phyloP scores from a whole-genome alignment of 768 basidiomycete species.

The Mycena leptocephala region DNA sequence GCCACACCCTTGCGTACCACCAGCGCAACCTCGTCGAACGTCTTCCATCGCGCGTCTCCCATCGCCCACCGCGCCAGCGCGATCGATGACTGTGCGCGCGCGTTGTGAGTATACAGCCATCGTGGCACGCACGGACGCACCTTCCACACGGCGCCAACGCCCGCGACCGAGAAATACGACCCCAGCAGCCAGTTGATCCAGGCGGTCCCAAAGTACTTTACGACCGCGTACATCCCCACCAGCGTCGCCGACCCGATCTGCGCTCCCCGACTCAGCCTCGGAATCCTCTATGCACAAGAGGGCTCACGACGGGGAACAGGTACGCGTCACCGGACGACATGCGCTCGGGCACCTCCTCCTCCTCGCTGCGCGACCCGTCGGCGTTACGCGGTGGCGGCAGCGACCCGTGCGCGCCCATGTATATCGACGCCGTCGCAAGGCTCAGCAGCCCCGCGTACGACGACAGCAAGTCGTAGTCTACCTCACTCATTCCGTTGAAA shows the following conservation, averaged over 20 bases:
- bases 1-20: conserved; percentile 62
- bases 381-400: conserved; percentile 56
- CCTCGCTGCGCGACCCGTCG: conserved; percentile 48
- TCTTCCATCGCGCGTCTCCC: conserved; percentile 71
- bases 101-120: background rate
- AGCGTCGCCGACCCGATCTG: conserved; percentile 83
- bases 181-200: conserved; percentile 90
- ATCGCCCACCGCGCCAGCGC: conserved; percentile 65
- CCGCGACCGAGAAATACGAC: conserved; percentile 81
- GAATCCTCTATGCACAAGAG: background rate
- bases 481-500: background rate
- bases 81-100: conserved; percentile 61
- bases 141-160: conserved; percentile 80
- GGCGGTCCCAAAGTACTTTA: conserved; percentile 84
- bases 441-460: conserved; percentile 80
- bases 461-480: conserved; percentile 73
- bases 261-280: background rate
- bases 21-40: conserved; percentile 65
- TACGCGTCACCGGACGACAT: conserved; percentile 81
- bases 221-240: conserved; percentile 76
- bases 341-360: conserved; percentile 72
- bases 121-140: conserved; percentile 53
- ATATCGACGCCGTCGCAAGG: conserved; percentile 79
- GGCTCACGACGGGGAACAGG: conserved; percentile 82
- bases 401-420: conserved; percentile 79